These are phyloP conservation scores for Pouteria campechiana DNA, from an alignment of 179 eudicot species.

Conservation along the genomic window DNA sequence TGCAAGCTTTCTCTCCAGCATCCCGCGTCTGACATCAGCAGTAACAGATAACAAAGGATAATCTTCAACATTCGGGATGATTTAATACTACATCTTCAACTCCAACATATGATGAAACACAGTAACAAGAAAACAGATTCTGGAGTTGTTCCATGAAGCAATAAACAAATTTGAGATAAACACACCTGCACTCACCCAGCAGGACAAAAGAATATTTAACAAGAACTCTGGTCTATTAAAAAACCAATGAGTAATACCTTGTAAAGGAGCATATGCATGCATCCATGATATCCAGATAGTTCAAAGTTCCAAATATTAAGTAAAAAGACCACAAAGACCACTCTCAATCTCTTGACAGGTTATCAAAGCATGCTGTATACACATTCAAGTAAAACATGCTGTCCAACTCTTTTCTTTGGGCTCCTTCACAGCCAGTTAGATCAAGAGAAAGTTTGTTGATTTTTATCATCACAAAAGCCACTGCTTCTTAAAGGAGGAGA, in stretches of 20 bases:
- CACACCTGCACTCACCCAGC: not conserved
- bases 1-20: conserved; percentile 17
- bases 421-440: too few species aligned
- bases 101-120: not conserved
- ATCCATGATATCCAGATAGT: too few species aligned
- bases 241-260: too few species aligned
- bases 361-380: too few species aligned
- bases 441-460: conserved; percentile 3
- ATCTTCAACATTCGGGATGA: not conserved
- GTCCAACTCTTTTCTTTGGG: too few species aligned
- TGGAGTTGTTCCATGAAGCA: not conserved
- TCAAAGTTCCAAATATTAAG: too few species aligned
- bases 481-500: too few species aligned
- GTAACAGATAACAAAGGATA: not conserved
- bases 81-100: not conserved
- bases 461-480: not conserved
- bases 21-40: not conserved
- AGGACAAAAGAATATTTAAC: not conserved
- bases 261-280: too few species aligned
- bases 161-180: not conserved
- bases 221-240: too few species aligned
- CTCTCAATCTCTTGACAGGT: too few species aligned
- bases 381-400: too few species aligned
- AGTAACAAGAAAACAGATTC: not conserved
- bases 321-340: too few species aligned